Evolutionary conservation across 2,329 filamentous ascomycete species (phyloP).

Genomic region (Aaosphaeria arxii): DNA sequence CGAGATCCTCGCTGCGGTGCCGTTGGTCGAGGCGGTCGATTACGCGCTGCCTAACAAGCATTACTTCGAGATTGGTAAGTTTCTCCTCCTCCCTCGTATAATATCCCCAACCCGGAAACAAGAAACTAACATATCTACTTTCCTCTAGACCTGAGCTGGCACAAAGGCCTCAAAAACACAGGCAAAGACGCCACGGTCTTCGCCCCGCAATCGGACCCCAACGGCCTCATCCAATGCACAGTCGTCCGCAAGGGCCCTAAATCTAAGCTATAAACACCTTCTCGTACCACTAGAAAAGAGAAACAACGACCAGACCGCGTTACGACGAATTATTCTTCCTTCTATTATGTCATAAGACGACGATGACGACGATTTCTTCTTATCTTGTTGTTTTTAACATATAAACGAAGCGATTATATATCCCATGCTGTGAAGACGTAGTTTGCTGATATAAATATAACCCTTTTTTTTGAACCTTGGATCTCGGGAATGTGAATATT

Average conservation of each 20-base stretch:
- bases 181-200: constrained; percentile 95
- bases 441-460: too few species aligned
- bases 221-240: constrained; percentile 92
- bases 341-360: too few species aligned
- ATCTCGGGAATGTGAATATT: too few species aligned
- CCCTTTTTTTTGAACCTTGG: too few species aligned
- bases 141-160: constrained; percentile 81
- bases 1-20: constrained; percentile 73
- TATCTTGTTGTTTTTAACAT: too few species aligned
- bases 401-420: too few species aligned
- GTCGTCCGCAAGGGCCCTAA: constrained; percentile 60
- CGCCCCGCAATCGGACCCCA: constrained; percentile 87
- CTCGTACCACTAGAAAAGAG: too few species aligned
- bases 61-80: constrained; percentile 91
- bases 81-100: background rate
- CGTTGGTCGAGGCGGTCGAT: constrained; percentile 68
- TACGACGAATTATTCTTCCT: too few species aligned
- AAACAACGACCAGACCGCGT: too few species aligned
- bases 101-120: background rate
- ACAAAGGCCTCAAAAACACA: constrained; percentile 92
- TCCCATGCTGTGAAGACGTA: too few species aligned
- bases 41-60: constrained; percentile 97
- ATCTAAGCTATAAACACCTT: constrained; percentile 39
- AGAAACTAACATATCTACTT: constrained; percentile 11
- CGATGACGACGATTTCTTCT: too few species aligned